Percentiles rank a stretch among this genome's conserved stretches.
Evolutionary conservation across 768 basidiomycete species (phyloP).

Genomic region (Amanita rubescens): DNA sequence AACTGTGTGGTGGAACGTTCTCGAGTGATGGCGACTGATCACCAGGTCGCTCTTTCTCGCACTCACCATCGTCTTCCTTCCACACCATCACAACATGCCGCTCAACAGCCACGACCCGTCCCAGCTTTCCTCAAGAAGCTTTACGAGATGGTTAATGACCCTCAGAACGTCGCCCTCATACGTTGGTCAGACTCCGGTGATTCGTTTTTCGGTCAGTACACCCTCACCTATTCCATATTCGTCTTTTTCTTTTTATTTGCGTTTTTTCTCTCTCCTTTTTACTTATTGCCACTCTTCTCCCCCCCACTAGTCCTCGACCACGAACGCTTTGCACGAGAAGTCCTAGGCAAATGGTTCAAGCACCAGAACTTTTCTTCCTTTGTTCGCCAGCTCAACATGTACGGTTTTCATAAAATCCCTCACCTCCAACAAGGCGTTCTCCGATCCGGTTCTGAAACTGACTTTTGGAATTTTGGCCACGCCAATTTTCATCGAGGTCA

Average conservation of each 20-base stretch:
- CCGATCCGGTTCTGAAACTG: constrained; percentile 71
- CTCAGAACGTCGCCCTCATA: constrained; percentile 75
- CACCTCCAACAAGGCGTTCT: constrained; percentile 94
- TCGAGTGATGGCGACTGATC: constrained; percentile 38
- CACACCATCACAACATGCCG: constrained; percentile 21
- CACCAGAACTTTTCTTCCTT: constrained; percentile 93
- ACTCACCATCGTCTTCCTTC: constrained; percentile 15
- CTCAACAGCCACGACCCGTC: constrained; percentile 30
- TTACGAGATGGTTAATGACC: constrained; percentile 90
- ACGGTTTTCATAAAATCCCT: constrained; percentile 91
- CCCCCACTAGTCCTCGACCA: constrained; percentile 72
- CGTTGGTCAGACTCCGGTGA: constrained; percentile 89
- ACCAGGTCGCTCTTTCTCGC: constrained; percentile 46
- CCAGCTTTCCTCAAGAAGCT: constrained; percentile 92
- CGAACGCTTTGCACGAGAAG: constrained; percentile 82
- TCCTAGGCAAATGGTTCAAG: constrained; percentile 94
- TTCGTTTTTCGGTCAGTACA: constrained; percentile 74
- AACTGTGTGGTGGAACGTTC: not conserved
- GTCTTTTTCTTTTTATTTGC: not conserved
- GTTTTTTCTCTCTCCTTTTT: not conserved
- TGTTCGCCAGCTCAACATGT: constrained; percentile 93
- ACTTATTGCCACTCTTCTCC: not conserved
- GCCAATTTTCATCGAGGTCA: constrained; percentile 84
- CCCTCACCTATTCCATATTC: not conserved
- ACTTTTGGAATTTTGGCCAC: constrained; percentile 90